Conservation (phyloP, 352 stramenopile species). For the Phytophthora pluvialis region DNA sequence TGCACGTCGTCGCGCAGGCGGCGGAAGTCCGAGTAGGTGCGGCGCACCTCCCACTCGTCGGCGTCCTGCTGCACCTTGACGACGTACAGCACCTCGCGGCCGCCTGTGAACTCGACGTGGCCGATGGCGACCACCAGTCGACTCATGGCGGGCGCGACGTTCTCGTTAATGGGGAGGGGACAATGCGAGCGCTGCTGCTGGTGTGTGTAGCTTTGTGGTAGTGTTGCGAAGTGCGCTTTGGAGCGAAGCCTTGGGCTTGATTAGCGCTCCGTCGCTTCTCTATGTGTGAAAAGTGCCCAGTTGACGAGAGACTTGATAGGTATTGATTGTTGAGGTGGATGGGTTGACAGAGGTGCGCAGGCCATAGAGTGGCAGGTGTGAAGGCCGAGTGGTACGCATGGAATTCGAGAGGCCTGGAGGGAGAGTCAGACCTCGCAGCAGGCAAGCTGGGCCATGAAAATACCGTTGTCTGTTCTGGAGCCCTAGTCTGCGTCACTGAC, state of each 20-base stretch:
- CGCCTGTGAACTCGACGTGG: slow-evolving; percentile 80
- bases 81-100: slow-evolving; percentile 75
- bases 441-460: slow-evolving; percentile 14
- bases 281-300: background rate
- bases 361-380: background rate
- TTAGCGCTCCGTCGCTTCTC: slow-evolving; percentile 22
- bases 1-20: slow-evolving; percentile 71
- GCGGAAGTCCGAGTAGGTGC: slow-evolving; percentile 78
- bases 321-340: background rate
- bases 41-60: slow-evolving; percentile 75
- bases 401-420: background rate
- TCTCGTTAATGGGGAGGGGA: background rate
- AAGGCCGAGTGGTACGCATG: background rate
- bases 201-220: slow-evolving; percentile 1
- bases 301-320: background rate
- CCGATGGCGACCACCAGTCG: slow-evolving; percentile 75
- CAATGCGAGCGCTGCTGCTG: slow-evolving; percentile 1
- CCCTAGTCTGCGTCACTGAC: slow-evolving; percentile 9
- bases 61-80: slow-evolving; percentile 76
- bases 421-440: slow-evolving; percentile 24
- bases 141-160: slow-evolving; percentile 47
- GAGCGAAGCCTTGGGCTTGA: slow-evolving; percentile 17
- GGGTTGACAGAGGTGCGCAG: background rate
- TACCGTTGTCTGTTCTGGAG: slow-evolving; percentile 12
- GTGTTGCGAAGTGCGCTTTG: slow-evolving; percentile 13